Evolutionary conservation across 73 alveolate species (phyloP).

Genomic region (Durusdinium trenchii): DNA sequence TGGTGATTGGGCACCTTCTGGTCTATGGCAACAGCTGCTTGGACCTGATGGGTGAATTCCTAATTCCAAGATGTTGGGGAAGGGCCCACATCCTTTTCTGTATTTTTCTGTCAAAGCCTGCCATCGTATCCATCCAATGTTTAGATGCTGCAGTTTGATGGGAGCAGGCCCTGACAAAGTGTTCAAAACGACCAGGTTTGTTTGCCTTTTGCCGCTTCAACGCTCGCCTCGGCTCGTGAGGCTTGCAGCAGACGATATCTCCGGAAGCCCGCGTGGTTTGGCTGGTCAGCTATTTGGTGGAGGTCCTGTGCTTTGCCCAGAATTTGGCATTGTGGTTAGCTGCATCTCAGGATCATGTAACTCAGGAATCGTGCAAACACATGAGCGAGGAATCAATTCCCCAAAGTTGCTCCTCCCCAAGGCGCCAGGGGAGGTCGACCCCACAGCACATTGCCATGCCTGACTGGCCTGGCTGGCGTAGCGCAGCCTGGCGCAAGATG

Average conservation of each 20-base stretch:
- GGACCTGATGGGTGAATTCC: too few relatives aligned
- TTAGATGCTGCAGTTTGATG: too few relatives aligned
- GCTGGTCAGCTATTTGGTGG: constrained; percentile 22
- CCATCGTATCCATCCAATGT: too few relatives aligned
- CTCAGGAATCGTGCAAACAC: too few relatives aligned
- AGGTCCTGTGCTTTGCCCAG: background rate
- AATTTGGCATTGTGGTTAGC: background rate
- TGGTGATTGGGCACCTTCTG: constrained; percentile 44
- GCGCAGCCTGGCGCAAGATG: constrained; percentile 5
- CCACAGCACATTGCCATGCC: background rate
- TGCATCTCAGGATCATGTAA: background rate
- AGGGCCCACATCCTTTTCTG: too few relatives aligned
- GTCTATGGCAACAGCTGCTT: constrained; percentile 69
- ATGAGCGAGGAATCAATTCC: background rate
- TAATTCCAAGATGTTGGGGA: too few relatives aligned
- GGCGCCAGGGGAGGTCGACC: constrained; percentile 9
- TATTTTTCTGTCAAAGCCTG: too few relatives aligned
- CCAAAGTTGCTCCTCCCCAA: background rate
- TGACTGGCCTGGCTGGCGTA: constrained; percentile 50
- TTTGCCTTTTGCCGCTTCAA: too few relatives aligned
- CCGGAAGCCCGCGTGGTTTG: constrained; percentile 40
- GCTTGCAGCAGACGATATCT: constrained; percentile 67
- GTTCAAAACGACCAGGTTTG: too few relatives aligned
- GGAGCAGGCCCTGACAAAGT: too few relatives aligned
- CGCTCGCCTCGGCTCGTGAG: background rate